Evolutionary conservation across 2,329 filamentous ascomycete species (phyloP), one percentile per base, ranked within the genome.

Genomic region (Tolypocladium tropicale): DNA sequence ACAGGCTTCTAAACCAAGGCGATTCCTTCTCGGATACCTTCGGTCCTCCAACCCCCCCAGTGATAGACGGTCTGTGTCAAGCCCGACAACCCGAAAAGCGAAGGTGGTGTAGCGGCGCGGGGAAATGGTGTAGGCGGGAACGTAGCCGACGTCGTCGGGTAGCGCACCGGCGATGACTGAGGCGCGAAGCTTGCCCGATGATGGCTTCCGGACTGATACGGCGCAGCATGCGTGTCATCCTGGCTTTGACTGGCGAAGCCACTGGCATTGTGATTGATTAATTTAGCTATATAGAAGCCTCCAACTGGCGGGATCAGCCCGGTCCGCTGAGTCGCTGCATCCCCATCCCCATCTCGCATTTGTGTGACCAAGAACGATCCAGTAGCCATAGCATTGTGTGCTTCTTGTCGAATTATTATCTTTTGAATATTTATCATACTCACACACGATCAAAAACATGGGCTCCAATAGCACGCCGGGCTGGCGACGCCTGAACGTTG

Each of bases 401-500:
- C n/a, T n/a, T n/a, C n/a, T n/a, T n/a, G n/a, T n/a, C n/a, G n/a
- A n/a, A n/a, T n/a, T n/a, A n/a, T n/a, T n/a, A n/a, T n/a, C n/a
- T 49, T 4, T 4, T 28, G 6, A 5, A 11, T 11, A 1, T 10
- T 6, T 16, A n/a, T 11, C 9, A 21, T 1, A 7, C 12, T 14
- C 6, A 18, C 18, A 21, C 33, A 32, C 18, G 11, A 43, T n/a
- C 21, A 30, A 11, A 51, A 33, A 23, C 10, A 70, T 69, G 67
- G 62, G 62, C 25, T 68, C 64, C 48, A 59, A 58, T 16, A 56
- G 41, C 50, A 57, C 53, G 16, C 53, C 56, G 1, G 65, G 69
- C 53, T 82, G 78, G 78, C 70, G 70, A 50, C 67, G 64, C 7
- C 73, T 82, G 25, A 73, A 62, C 33, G 70, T 77, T 25, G 73